These are phyloP conservation scores for Mortierella sp. DNA, from an alignment of 371 early-diverging fungal genomes.

Conservation along the genomic window DNA sequence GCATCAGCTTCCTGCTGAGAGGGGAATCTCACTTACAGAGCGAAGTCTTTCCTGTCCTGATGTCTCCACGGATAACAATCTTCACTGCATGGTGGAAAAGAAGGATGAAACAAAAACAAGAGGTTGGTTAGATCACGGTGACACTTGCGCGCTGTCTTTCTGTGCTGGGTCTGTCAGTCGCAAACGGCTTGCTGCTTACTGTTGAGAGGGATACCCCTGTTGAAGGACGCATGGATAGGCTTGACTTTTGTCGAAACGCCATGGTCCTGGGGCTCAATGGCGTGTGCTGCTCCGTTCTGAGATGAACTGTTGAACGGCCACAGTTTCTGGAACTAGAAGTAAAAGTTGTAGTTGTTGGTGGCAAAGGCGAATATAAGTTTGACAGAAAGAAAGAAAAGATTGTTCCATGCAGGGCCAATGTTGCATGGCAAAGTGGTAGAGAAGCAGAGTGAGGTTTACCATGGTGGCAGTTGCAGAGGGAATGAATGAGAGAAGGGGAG, in stretches of 20 bases:
- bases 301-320: conserved; percentile 49
- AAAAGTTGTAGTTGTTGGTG: not conserved
- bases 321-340: conserved; percentile 47
- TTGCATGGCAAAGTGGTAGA: not conserved
- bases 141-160: not conserved
- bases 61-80: conserved; percentile 75
- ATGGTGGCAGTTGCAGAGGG: conserved; percentile 5
- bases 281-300: conserved; percentile 19
- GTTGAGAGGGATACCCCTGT: conserved; percentile 53
- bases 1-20: not conserved
- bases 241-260: conserved; percentile 51
- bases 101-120: not conserved
- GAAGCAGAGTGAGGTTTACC: conserved; percentile 1
- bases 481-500: not conserved
- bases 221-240: conserved; percentile 54
- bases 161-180: not conserved
- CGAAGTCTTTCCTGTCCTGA: conserved; percentile 75
- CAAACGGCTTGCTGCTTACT: conserved; percentile 27
- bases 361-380: not conserved
- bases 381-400: not conserved
- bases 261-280: conserved; percentile 35
- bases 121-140: not conserved
- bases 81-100: conserved; percentile 65
- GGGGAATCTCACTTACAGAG: conserved; percentile 63
- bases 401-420: not conserved